Evolutionary conservation across 2,329 filamentous ascomycete species (phyloP), one percentile per base, ranked within the genome.

Genomic region (Phaeosphaeria sp.): DNA sequence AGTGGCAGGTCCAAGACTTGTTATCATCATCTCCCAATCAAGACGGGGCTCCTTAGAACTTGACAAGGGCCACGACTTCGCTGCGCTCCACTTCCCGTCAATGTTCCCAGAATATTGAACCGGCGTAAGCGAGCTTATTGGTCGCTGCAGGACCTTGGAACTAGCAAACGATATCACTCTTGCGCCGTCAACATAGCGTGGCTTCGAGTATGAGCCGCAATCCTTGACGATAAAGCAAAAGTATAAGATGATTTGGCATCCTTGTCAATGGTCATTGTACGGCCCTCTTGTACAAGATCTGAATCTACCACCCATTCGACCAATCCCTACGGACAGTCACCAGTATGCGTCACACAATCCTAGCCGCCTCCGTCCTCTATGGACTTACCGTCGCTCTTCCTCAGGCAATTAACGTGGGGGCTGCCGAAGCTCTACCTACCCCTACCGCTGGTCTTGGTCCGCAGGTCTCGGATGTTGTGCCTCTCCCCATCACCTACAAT

Each of bases 401-500:
- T 50, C 60, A 69, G 55, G 58, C 65, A 7, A 77, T 80, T 49
- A 72, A 80, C 55, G 71, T 78, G 33, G 73, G 74, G 36, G 72
- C 78, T 49, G 71, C 77, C 57, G 52, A 69, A 27, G 67, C 72
- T 11, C 73, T 77, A 6, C 62, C 73, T 43, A 71, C 71, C 21
- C 63, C 66, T 11, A 49, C 68, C 2, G 48, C 30, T 20, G 63
- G 66, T 27, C 67, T 73, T 33, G 64, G 65, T 7, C 67, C 75
- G 24, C 70, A 72, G 17, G 54, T 74, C n/a, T 36, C 11, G 30
- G 55, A 53, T 11, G 68, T 64, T 8, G 66, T 68, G n/a, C 58
- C 71, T 25, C 62, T 71, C 39, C 62, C 64, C 9, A 64, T 75
- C 21, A 49, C 59, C 20, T 75, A 72, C 53, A 60, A 75, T 47